These are phyloP conservation scores for Beauveria sp. DNA, from an alignment of 2,329 filamentous ascomycete species.

Conservation along the genomic window DNA sequence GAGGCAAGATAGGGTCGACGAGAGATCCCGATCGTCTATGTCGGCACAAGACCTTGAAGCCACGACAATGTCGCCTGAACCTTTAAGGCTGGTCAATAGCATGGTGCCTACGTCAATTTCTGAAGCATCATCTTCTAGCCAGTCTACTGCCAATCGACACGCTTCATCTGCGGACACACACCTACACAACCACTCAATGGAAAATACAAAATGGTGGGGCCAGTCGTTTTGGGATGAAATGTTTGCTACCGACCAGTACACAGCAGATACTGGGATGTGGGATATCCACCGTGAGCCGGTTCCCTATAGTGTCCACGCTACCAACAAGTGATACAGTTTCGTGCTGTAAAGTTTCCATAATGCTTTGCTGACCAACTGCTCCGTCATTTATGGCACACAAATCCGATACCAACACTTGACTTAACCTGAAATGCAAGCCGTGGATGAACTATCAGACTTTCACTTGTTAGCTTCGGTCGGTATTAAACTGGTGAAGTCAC, in stretches of 20 bases:
- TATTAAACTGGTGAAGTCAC: neutral
- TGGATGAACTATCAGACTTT: neutral
- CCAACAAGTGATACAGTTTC: neutral
- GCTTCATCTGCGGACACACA: neutral
- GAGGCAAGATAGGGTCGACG: neutral
- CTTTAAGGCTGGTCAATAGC: neutral
- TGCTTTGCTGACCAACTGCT: neutral
- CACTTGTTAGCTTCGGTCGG: neutral
- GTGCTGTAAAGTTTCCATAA: neutral
- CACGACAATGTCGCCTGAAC: neutral
- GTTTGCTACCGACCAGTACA: neutral
- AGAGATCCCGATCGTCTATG: neutral
- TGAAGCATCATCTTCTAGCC: neutral
- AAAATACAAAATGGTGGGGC: neutral
- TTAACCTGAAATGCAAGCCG: slow-evolving; percentile 3
- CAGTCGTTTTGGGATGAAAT: neutral
- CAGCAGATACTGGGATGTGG: neutral
- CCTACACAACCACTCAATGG: neutral
- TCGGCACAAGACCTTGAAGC: neutral
- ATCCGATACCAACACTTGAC: neutral
- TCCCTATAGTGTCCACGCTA: neutral
- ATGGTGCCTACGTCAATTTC: neutral
- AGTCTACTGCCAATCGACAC: neutral
- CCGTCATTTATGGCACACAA: neutral
- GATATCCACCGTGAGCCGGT: neutral